Evolutionary conservation across 352 stramenopile species (phyloP).

Genomic region (Phytophthora meadii): DNA sequence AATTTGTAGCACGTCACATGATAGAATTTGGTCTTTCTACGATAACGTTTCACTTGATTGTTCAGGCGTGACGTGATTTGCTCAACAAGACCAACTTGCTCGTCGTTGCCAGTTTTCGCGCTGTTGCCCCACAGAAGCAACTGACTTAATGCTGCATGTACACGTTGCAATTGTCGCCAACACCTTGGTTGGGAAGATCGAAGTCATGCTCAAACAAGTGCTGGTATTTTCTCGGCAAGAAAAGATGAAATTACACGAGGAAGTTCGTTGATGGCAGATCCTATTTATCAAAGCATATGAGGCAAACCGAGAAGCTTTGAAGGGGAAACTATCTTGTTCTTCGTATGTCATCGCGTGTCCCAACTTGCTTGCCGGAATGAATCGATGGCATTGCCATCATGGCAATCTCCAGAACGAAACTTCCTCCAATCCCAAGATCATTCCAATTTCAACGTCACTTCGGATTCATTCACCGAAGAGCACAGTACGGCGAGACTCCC

Average conservation of each 20-base stretch:
- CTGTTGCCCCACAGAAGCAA: too few species aligned
- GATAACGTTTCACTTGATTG: background rate
- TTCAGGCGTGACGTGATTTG: background rate
- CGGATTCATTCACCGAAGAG: slow-evolving; percentile 7
- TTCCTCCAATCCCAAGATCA: slow-evolving; percentile 4
- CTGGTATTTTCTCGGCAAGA: background rate
- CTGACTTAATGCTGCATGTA: background rate
- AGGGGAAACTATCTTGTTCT: background rate
- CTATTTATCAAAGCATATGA: background rate
- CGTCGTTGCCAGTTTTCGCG: background rate
- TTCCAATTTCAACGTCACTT: slow-evolving; percentile 8
- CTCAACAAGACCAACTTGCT: background rate
- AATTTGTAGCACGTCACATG: background rate
- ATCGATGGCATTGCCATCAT: background rate
- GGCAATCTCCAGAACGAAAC: background rate
- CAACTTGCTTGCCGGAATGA: slow-evolving; percentile 1
- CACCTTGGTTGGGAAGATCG: background rate
- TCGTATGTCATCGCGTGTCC: background rate
- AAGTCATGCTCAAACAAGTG: background rate
- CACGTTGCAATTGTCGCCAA: background rate
- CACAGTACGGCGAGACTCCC: background rate
- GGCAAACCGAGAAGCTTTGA: slow-evolving; percentile 1
- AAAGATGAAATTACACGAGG: background rate
- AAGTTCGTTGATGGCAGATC: background rate
- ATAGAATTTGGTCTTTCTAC: background rate